phyloP scores from a whole-genome alignment of 768 basidiomycete species.

The Royoungia palumana region DNA sequence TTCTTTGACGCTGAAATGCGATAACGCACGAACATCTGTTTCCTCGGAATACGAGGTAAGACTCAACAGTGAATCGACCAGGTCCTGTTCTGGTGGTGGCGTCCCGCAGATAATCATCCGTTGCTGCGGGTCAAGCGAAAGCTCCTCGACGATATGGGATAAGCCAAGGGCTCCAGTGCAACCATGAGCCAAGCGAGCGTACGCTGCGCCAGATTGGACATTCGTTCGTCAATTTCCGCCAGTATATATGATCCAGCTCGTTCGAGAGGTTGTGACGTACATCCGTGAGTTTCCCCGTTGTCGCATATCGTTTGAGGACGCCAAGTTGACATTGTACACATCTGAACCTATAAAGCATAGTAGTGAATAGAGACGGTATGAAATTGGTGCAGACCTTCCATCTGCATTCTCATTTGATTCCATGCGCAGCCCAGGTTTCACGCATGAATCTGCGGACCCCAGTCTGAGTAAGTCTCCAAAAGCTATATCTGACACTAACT shows the following conservation, averaged over 20 bases:
- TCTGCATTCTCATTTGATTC: not conserved
- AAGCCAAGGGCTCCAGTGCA: not conserved
- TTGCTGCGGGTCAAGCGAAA: not conserved
- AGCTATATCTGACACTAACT: not conserved
- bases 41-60: not conserved
- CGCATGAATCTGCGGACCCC: not conserved
- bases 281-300: not conserved
- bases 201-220: not conserved
- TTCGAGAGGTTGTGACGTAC: not conserved
- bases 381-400: not conserved
- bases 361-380: not conserved
- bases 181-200: not conserved
- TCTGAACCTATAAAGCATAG: not conserved
- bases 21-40: not conserved
- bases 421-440: not conserved
- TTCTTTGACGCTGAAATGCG: not conserved
- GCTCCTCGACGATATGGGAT: not conserved
- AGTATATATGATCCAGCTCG: not conserved
- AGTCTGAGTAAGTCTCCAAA: not conserved
- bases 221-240: not conserved
- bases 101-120: not conserved
- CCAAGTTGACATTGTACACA: conserved; percentile 1
- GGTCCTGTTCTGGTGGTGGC: too few relatives aligned
- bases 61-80: not conserved
- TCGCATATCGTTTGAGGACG: not conserved